These are phyloP conservation scores for Komagataella pseudopastoris DNA, from an alignment of 805 yeast species.

Conservation along the genomic window DNA sequence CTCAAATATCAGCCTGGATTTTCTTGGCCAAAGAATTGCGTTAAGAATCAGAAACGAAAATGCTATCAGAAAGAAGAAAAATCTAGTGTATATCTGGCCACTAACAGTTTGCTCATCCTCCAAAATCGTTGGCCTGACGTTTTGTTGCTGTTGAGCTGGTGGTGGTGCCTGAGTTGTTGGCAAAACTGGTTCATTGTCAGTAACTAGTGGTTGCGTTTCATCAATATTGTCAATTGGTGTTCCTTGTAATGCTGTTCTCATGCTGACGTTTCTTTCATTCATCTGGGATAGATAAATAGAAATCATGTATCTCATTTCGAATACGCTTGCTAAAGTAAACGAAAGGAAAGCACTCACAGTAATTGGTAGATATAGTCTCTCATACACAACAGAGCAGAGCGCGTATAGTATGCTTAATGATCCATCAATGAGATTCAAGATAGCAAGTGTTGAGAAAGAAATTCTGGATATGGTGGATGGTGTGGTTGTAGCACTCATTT, in stretches of 20 bases:
- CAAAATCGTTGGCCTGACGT: conserved; percentile 13
- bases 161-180: conserved; percentile 9
- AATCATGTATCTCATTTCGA: conserved; percentile 64
- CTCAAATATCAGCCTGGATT: conserved; percentile 43
- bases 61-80: conserved; percentile 37
- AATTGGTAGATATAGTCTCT: conserved; percentile 49
- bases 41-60: conserved; percentile 44
- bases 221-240: conserved; percentile 26
- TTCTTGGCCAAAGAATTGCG: conserved; percentile 50
- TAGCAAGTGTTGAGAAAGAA: conserved; percentile 54
- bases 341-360: conserved; percentile 59
- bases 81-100: conserved; percentile 44
- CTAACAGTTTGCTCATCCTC: conserved; percentile 41
- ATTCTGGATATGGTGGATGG: conserved; percentile 71
- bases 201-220: conserved; percentile 7
- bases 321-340: conserved; percentile 55
- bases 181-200: conserved; percentile 7
- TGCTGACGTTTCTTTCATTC: conserved; percentile 54
- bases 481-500: conserved; percentile 58
- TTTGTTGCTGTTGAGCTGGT: conserved; percentile 11
- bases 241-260: conserved; percentile 58
- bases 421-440: conserved; percentile 59
- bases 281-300: conserved; percentile 56
- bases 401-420: conserved; percentile 49
- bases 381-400: conserved; percentile 39